Evolutionary conservation across 2,329 filamentous ascomycete genomes (phyloP), one percentile per base, ranked within the genome.

Genomic region (Ceratocystiopsis sp.): DNA sequence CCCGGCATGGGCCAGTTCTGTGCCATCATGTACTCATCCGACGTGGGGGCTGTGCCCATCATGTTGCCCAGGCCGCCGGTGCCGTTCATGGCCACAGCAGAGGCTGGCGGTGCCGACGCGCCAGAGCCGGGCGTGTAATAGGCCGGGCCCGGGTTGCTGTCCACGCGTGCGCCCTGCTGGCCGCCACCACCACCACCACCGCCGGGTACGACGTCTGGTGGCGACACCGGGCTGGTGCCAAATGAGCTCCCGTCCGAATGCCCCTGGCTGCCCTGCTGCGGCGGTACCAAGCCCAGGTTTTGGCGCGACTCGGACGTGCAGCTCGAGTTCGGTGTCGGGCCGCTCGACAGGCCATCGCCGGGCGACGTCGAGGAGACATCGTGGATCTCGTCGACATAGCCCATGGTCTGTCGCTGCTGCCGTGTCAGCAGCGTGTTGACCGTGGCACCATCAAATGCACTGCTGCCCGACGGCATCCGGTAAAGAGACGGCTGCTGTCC

Each of bases 311-410:
- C 67, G 2, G 67, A 68, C 2, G 61, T 56, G 8, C 59, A 60
- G 51, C 68, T 74, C 4, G 74, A 78, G 51, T 71, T 76, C 3
- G 74, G 74, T 12, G 74, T 78, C 18, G 66, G 71, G n/a, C 68
- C 61, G 47, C 65, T 71, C 3, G 72, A 75, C 40, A 59, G 59
- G 8, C 61, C 63, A 18, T 61, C 63, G 16, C 71, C 69, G 3
- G 69, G 64, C 0, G 71, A 73, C 4, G 58, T 61, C 19, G 19
- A 21, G 1, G 66, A 68, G 44, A 65, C 53, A 37, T 69, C 67
- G 42, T 65, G 67, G 18, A 59, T 59, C 15, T 65, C 67, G 42
- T 57, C 41, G 11, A 55, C 62, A 46, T 66, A 71, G 17, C 61
- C 57, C 34, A 44, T 40, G 4, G 38, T 49, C 16, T 29, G 25